Base-by-base conservation (phyloP, 305 asterid genomes). In the Fraxinus sp. region DNA sequence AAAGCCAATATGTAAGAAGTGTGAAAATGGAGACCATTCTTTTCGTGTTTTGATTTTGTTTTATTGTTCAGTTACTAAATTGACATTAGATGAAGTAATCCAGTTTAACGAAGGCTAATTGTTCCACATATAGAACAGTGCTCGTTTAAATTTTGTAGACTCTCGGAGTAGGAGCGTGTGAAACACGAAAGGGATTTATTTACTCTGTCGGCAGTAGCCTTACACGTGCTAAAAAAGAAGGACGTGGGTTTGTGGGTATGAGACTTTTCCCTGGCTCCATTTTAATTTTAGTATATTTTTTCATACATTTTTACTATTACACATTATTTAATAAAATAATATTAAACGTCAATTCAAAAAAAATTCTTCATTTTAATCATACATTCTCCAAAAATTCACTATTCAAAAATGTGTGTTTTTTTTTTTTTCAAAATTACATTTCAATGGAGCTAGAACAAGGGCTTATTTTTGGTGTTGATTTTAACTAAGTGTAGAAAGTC, bases 21-120 rank as follows among this genome's bases (percentile, higher is more conserved):
- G 32, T 16, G 55, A 81, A 70, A 62, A 62, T 62, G 32, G 85
- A 74, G 39, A 64, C 80, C 82, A 76, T 84, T 83, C 86, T 14
- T 33, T 36, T 43, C 35, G 52, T 36, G 49, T 49, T 35, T 62
- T 83, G 35, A 20, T 74, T 33, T 49, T 9, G 28, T 18, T 26
- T 26, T 59, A 59, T 59, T 7, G 71, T 62, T 59, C 71, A 59
- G 71, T 59, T 59, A 6, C 6, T 73, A 35, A 33, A 32, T 73
- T 33, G 14, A 20, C 11, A 57, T 18, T 57, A 5, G 70, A 20
- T 20, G 30, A 59, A 5, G 22, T 55, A n/a, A 16, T 5, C 24
- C 24, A 59, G 70, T 59, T 20, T 20, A 59, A 59, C 70, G 28
- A 59, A 59, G 1, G 5, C 4, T 7, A 59, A 18, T 20, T 18